Base-by-base conservation (phyloP, 2,329 filamentous ascomycete species). In the Fusarium bulbicola region DNA sequence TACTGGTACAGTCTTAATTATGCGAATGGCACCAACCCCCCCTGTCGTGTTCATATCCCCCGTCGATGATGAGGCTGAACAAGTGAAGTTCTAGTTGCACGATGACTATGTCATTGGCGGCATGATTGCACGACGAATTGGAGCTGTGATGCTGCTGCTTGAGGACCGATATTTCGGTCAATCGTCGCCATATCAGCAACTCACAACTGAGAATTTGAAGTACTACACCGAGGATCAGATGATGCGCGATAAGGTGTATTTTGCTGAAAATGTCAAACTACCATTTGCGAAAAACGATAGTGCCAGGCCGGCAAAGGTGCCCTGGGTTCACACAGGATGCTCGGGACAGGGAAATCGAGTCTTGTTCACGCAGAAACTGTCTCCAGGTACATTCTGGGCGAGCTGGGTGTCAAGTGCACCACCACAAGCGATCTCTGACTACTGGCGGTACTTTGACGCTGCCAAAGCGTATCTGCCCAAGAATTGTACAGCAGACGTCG, bases 1-100 rank as follows among this genome's bases (percentile, higher is more conserved):
- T 64, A 63, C 45, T 64, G 58, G 61, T 64, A 63, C 12, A 62
- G 61, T n/a, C 37, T 64, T 5, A 52, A 46, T 15, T 64, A 64
- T 30, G 45, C 58, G 18, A 64, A 64, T 18, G 45, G 61, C 8
- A 63, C 30, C 26, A 43, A 18, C 7, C 45, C 61, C 61, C 6
- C 57, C 61, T 1, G 37, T 64, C 13, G 61, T 64, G 18, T 24
- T 63, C 14, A 64, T 63, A 12, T 32, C 61, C 1, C 57, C 57
- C 3, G 2, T n/a, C 4, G 61, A 63, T 10, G 30, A 11, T 11
- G 61, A 63, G 18, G 61, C 61, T 24, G 61, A 63, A 16, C 57
- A 63, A 37, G 61, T 61, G 3, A 47, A 40, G 16, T 63, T 62
- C 16, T 63, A 57, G 61, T 30, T 63, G 1, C 43, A 63, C 5